phyloP scores from a whole-genome alignment of 345 rosid species.

The Schrenkiella parvula region DNA sequence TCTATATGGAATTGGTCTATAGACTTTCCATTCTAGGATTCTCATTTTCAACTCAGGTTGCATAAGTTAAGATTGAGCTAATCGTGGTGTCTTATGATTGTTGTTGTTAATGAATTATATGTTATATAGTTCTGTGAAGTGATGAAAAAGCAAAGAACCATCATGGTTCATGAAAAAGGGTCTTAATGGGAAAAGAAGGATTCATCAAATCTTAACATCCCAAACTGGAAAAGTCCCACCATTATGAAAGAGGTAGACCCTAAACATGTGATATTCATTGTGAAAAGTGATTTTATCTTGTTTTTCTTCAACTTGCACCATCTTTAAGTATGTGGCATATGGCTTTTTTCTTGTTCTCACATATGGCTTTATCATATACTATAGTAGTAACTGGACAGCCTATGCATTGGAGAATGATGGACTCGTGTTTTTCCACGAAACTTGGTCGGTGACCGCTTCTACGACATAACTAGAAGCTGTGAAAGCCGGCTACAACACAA shows the following conservation, averaged over 20 bases:
- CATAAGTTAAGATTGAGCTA: background rate
- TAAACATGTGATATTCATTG: slow-evolving; percentile 3
- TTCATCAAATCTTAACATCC: background rate
- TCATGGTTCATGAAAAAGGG: background rate
- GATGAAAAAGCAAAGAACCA: background rate
- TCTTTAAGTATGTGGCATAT: background rate
- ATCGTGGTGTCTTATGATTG: background rate
- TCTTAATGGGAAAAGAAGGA: background rate
- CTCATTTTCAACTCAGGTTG: too few species aligned
- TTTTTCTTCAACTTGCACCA: background rate
- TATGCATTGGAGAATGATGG: too few species aligned
- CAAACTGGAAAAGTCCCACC: slow-evolving; percentile 2
- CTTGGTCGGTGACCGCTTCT: too few species aligned
- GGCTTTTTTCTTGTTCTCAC: background rate
- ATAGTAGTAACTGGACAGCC: background rate
- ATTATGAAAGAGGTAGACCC: slow-evolving; percentile 3
- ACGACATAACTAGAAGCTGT: too few species aligned
- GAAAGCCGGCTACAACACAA: too few species aligned
- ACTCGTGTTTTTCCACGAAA: too few species aligned
- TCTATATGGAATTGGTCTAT: too few species aligned
- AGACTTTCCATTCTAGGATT: too few species aligned
- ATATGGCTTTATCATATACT: background rate
- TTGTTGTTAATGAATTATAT: background rate
- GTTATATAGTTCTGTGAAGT: background rate
- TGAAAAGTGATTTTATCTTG: background rate